Evolutionary conservation across 2,329 filamentous ascomycete genomes (phyloP).

Genomic region (Aspergillus proliferans): DNA sequence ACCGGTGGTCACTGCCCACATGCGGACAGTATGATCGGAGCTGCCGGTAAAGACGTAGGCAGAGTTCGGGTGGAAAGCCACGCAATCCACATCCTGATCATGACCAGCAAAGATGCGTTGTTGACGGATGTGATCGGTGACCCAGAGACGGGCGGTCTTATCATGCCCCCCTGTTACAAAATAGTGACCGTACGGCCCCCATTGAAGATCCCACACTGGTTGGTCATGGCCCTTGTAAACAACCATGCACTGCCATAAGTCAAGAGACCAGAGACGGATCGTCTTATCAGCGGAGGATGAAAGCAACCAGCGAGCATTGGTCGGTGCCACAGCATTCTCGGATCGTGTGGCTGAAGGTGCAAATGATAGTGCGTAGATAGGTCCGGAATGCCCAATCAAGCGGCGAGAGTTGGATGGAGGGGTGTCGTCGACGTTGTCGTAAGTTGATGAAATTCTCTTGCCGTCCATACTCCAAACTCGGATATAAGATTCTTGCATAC

Average conservation of each 20-base stretch:
- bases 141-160: constrained; percentile 84
- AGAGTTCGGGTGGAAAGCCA: constrained; percentile 93
- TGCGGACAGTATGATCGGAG: constrained; percentile 86
- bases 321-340: constrained; percentile 47
- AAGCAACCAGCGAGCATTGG: constrained; percentile 68
- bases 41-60: constrained; percentile 90
- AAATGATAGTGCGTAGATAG: constrained; percentile 85
- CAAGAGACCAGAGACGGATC: constrained; percentile 85
- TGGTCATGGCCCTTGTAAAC: constrained; percentile 90
- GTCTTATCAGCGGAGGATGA: constrained; percentile 84
- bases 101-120: constrained; percentile 86
- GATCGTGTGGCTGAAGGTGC: constrained; percentile 59
- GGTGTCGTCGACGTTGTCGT: constrained; percentile 53
- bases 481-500: constrained; percentile 91
- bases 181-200: constrained; percentile 92
- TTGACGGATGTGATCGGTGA: constrained; percentile 84
- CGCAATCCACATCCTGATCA: constrained; percentile 81
- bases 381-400: constrained; percentile 79
- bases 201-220: constrained; percentile 80
- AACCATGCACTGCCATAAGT: constrained; percentile 85
- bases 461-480: constrained; percentile 90
- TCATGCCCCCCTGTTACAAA: constrained; percentile 85
- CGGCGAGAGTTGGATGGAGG: constrained; percentile 66
- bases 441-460: constrained; percentile 65
- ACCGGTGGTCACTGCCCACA: constrained; percentile 92